Conservation (phyloP, 2,329 filamentous ascomycete genomes). For the Monosporascus sp. region DNA sequence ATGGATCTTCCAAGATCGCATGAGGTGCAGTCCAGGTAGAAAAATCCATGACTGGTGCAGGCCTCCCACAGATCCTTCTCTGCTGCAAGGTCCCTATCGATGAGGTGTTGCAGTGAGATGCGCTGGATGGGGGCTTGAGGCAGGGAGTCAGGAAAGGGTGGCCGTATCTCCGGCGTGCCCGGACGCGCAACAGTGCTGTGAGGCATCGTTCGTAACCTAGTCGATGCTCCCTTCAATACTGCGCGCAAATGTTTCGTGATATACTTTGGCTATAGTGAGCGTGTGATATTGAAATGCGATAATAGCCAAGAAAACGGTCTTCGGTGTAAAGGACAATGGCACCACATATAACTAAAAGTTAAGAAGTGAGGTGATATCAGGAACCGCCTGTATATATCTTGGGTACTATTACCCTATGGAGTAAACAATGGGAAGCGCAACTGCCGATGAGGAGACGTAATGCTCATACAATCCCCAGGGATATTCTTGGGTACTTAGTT, state of each 20-base stretch:
- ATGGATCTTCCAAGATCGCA: slow-evolving; percentile 16
- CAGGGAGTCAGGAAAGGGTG: slow-evolving; percentile 20
- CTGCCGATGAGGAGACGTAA: background rate
- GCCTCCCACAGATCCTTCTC: slow-evolving; percentile 18
- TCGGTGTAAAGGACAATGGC: no score
- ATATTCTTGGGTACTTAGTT: no score
- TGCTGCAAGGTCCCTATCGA: slow-evolving; percentile 14
- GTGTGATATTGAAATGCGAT: no score
- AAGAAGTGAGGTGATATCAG: background rate
- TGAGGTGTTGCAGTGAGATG: slow-evolving; percentile 22
- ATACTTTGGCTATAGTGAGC: no score
- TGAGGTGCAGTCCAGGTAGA: slow-evolving; percentile 24
- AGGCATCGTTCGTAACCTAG: background rate
- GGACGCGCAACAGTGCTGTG: background rate
- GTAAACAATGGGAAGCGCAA: background rate
- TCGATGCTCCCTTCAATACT: no score
- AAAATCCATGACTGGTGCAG: slow-evolving; percentile 25
- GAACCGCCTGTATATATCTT: background rate
- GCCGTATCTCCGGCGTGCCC: slow-evolving; percentile 17
- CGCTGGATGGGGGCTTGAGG: slow-evolving; percentile 21
- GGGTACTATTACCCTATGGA: no score
- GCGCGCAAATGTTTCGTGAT: no score
- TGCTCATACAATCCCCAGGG: background rate
- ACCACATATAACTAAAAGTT: no score
- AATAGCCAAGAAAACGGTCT: no score